Evolutionary conservation across 2,329 filamentous ascomycete genomes (phyloP).

Genomic region (Arthrocladium fulminans): DNA sequence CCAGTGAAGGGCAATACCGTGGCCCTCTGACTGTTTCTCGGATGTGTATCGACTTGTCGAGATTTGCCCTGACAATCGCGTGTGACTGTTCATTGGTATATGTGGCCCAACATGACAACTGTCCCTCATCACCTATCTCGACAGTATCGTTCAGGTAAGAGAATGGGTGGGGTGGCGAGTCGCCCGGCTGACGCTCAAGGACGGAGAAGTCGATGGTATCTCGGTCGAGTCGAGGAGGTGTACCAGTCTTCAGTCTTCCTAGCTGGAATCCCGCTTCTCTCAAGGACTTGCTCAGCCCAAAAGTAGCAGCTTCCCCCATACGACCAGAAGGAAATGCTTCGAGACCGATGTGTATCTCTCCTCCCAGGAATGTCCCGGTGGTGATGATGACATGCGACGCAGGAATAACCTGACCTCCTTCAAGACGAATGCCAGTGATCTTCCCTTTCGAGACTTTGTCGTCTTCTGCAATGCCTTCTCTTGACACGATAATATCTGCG

Average conservation of each 20-base stretch:
- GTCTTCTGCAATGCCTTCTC: conserved; percentile 35
- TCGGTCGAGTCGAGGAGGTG: conserved; percentile 75
- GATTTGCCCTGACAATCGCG: conserved; percentile 72
- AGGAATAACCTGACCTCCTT: conserved; percentile 74
- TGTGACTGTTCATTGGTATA: conserved; percentile 79
- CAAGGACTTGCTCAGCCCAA: conserved; percentile 83
- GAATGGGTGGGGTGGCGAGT: conserved; percentile 80
- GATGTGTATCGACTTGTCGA: conserved; percentile 96
- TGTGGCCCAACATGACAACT: conserved; percentile 78
- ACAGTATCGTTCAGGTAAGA: conserved; percentile 79
- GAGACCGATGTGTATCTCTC: conserved; percentile 92
- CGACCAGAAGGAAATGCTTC: conserved; percentile 77
- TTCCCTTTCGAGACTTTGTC: conserved; percentile 52
- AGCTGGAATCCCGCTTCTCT: conserved; percentile 80
- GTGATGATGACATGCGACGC: conserved; percentile 84
- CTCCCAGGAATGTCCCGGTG: conserved; percentile 88
- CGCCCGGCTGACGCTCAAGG: conserved; percentile 67
- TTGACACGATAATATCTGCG: conserved; percentile 75
- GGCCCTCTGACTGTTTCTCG: conserved; percentile 90
- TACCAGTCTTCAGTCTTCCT: conserved; percentile 89
- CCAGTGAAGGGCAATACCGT: conserved; percentile 88
- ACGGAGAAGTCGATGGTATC: conserved; percentile 69
- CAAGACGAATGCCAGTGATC: conserved; percentile 76
- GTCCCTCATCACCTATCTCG: conserved; percentile 57
- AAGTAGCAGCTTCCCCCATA: conserved; percentile 88